phyloP scores from a whole-genome alignment of 140 eudicot species.

The Bidens hawaiensis region DNA sequence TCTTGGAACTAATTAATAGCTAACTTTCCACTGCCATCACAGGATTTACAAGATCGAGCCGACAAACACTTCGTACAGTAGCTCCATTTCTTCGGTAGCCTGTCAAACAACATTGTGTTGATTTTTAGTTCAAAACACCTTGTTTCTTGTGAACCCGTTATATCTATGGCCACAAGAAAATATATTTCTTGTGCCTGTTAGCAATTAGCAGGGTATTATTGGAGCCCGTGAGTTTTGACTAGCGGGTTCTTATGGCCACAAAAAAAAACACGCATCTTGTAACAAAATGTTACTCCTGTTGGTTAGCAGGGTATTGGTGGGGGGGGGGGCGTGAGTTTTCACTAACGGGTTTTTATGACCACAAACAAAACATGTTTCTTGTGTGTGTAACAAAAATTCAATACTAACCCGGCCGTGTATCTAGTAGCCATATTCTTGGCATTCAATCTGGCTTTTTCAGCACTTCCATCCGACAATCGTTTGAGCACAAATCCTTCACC shows the following conservation, averaged over 20 bases:
- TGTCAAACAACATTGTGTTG: slow-evolving; percentile 21
- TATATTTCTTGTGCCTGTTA: no score
- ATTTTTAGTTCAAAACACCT: not conserved
- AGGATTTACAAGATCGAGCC: slow-evolving; percentile 70
- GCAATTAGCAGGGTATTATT: not conserved
- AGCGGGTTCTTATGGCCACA: no score
- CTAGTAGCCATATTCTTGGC: slow-evolving; percentile 86
- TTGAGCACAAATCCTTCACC: slow-evolving; percentile 93
- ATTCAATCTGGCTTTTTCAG: slow-evolving; percentile 75
- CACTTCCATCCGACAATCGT: slow-evolving; percentile 61
- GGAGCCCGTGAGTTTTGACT: not conserved
- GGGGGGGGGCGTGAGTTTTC: no score
- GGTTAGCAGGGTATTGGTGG: no score
- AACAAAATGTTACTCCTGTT: not conserved
- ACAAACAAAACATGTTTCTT: not conserved
- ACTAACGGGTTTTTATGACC: not conserved
- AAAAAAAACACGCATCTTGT: not conserved
- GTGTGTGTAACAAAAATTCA: not conserved
- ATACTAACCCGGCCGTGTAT: slow-evolving; percentile 81
- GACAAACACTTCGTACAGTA: slow-evolving; percentile 86
- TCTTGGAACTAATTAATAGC: slow-evolving; percentile 23
- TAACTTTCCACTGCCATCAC: slow-evolving; percentile 81
- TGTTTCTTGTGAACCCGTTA: not conserved
- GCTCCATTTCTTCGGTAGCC: slow-evolving; percentile 98
- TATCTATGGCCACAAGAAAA: no score